Conservation (phyloP, 2,329 filamentous ascomycete species). For the Claviceps citrina region DNA sequence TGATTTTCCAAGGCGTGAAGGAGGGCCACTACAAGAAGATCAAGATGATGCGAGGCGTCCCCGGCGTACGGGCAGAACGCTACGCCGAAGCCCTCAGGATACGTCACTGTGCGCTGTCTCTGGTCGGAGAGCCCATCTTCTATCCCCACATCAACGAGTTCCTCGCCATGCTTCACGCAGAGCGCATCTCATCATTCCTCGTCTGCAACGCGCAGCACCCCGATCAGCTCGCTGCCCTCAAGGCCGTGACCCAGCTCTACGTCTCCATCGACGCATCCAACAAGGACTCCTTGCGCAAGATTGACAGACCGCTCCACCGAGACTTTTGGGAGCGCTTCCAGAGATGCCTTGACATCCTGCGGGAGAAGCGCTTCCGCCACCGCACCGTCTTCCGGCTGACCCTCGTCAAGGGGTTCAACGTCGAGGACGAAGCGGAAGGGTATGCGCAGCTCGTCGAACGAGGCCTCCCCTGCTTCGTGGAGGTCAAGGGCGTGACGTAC, state of each 20-base stretch:
- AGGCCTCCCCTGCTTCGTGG: conserved; percentile 79
- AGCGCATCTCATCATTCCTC: conserved; percentile 83
- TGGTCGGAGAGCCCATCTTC: conserved; percentile 97
- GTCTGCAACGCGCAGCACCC: conserved; percentile 97
- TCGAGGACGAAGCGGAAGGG: conserved; percentile 80
- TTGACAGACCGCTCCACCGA: conserved; percentile 81
- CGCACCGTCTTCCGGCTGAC: conserved; percentile 90
- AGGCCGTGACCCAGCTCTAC: conserved; percentile 86
- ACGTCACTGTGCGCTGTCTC: conserved; percentile 75
- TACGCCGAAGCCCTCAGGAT: conserved; percentile 90
- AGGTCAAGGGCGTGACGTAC: conserved; percentile 94
- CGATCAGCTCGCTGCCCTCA: conserved; percentile 66
- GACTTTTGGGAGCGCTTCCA: conserved; percentile 98
- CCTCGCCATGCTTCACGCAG: conserved; percentile 62
- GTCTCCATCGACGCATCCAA: conserved; percentile 93
- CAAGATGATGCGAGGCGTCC: conserved; percentile 88
- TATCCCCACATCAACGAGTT: conserved; percentile 97
- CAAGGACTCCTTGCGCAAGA: conserved; percentile 69
- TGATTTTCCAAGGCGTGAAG: conserved; percentile 84
- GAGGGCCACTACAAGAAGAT: conserved; percentile 92
- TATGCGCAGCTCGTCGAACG: conserved; percentile 81
- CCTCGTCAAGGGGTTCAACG: conserved; percentile 94
- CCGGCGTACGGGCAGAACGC: conserved; percentile 78
- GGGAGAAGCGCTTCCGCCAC: conserved; percentile 68
- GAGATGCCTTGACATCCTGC: conserved; percentile 75